Conservation (phyloP, 2,329 filamentous ascomycete species). For the Trichoderma polysporum region DNA sequence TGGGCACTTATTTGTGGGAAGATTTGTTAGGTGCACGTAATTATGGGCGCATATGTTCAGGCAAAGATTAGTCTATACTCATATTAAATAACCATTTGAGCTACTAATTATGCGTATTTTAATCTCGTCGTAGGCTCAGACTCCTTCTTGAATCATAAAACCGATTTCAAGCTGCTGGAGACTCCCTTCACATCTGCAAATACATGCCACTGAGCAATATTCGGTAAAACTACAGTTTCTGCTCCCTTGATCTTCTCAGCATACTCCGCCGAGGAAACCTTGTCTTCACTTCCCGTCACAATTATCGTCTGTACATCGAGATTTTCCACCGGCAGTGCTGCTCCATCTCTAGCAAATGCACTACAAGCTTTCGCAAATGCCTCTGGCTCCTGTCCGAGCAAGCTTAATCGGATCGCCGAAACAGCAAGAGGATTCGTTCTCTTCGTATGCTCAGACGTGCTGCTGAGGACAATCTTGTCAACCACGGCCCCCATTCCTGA, state of each 20-base stretch:
- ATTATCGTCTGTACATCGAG: not conserved
- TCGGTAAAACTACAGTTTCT: not conserved
- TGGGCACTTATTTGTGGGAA: too few relatives aligned
- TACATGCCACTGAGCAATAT: not conserved
- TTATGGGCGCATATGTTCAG: too few relatives aligned
- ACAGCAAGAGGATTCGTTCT: not conserved
- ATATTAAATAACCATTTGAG: not conserved
- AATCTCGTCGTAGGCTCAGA: not conserved
- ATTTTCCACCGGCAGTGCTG: not conserved
- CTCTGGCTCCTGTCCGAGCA: conserved; percentile 1
- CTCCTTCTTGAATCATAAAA: not conserved
- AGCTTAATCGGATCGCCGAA: not conserved
- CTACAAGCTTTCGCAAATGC: not conserved
- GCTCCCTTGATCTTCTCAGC: not conserved
- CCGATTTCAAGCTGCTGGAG: not conserved
- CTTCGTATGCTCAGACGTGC: not conserved
- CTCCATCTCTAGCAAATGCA: not conserved
- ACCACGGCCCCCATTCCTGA: conserved; percentile 1
- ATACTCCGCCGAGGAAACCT: not conserved
- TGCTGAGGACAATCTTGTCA: not conserved
- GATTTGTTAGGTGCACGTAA: too few relatives aligned
- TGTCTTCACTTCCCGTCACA: not conserved
- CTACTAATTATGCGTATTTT: too few relatives aligned
- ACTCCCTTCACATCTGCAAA: not conserved
- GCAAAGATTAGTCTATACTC: too few relatives aligned